phyloP scores from a whole-genome alignment of 257 asterid species.

The Solanum appendiculatum region DNA sequence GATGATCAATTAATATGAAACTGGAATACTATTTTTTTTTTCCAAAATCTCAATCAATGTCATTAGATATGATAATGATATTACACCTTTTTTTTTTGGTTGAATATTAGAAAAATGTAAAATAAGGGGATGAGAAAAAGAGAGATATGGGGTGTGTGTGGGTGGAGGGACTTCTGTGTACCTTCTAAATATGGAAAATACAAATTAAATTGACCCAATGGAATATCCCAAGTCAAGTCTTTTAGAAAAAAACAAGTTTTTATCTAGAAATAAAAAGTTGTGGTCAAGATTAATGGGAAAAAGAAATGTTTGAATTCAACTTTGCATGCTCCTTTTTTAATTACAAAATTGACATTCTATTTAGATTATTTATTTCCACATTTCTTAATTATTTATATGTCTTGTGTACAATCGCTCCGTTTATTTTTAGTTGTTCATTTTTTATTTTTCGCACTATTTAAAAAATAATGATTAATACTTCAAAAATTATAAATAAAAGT shows the following conservation, averaged over 20 bases:
- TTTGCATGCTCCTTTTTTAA: not conserved
- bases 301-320: not conserved
- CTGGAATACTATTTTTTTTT: not conserved
- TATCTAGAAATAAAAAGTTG: not conserved
- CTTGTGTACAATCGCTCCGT: not conserved
- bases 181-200: not conserved
- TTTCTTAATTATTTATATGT: not conserved
- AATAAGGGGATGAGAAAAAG: not conserved
- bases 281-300: not conserved
- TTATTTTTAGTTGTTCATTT: too few species aligned
- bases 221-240: not conserved
- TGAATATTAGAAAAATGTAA: not conserved
- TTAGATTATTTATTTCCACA: not conserved
- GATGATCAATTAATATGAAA: too few species aligned
- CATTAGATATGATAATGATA: not conserved
- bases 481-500: too few species aligned
- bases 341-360: not conserved
- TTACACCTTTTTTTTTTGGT: not conserved
- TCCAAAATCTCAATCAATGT: not conserved
- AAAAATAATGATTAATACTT: too few species aligned
- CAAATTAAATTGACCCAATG: not conserved
- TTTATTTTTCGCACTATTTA: too few species aligned
- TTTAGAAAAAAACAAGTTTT: not conserved
- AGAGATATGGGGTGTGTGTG: not conserved
- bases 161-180: too few species aligned